Percentiles rank a stretch among this genome's conserved stretches.
phyloP scores from a whole-genome alignment of 1,139 yeast genomes.

The Meyerozyma smithsonii region DNA sequence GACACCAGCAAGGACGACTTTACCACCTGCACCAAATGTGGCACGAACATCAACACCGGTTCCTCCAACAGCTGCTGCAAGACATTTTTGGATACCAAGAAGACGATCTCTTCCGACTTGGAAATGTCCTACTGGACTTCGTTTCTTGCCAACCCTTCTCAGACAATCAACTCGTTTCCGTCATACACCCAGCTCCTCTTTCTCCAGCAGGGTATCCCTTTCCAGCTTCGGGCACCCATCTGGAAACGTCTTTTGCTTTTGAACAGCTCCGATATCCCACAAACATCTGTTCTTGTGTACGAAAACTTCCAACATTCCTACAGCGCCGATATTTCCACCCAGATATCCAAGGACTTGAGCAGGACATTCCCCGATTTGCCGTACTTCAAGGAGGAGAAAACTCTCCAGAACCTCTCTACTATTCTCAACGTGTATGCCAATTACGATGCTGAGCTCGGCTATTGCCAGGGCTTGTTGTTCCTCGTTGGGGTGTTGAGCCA shows the following conservation, averaged over 20 bases:
- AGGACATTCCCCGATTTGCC: slow-evolving; percentile 59
- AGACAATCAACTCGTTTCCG: slow-evolving; percentile 44
- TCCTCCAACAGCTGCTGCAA: slow-evolving; percentile 19
- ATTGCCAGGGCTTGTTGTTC: slow-evolving; percentile 68
- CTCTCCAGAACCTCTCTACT: slow-evolving; percentile 46
- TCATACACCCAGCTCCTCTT: slow-evolving; percentile 40
- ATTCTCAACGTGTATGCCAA: slow-evolving; percentile 64
- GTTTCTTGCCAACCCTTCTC: slow-evolving; percentile 40
- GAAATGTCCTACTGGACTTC: slow-evolving; percentile 44
- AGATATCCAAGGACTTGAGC: slow-evolving; percentile 57
- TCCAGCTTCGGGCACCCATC: slow-evolving; percentile 30
- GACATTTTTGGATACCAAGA: slow-evolving; percentile 14
- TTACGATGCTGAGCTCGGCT: slow-evolving; percentile 66
- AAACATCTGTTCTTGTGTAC: slow-evolving; percentile 30
- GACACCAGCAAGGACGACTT: slow-evolving; percentile 30
- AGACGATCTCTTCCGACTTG: slow-evolving; percentile 19
- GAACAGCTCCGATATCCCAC: slow-evolving; percentile 29
- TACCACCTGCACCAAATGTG: slow-evolving; percentile 31
- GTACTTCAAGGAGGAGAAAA: slow-evolving; percentile 44
- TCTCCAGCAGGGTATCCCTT: slow-evolving; percentile 39
- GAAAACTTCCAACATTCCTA: slow-evolving; percentile 44
- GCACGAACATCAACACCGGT: slow-evolving; percentile 9
- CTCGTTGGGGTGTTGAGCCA: slow-evolving; percentile 59
- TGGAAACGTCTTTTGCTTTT: slow-evolving; percentile 37
- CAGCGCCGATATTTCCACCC: slow-evolving; percentile 39